Base-by-base conservation (phyloP, 371 early-diverging fungal species). In the Mucor sp. region DNA sequence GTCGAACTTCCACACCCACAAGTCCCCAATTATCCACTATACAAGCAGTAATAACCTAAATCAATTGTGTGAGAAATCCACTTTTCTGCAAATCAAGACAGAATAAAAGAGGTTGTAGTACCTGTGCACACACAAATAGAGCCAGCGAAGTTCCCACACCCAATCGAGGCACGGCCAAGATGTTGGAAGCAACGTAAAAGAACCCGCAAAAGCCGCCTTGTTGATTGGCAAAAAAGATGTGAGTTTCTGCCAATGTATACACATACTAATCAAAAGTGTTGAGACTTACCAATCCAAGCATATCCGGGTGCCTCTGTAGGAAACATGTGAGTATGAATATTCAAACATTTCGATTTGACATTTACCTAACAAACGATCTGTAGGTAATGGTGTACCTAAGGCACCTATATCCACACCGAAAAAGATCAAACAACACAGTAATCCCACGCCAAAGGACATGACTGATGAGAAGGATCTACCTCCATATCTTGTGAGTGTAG, bases 1-100 rank as follows among this genome's bases (percentile, higher is more conserved):
- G 65, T 21, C 82, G 72, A 48, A 75, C 67, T 30, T 63, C 63
- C 23, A 81, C 69, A 6, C 79, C 86, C 25, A 82, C 70, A 35
- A 84, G 32, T 7, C 74, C 71, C 67, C 79, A 85, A 55, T 82
- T 68, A 68, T 85, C 83, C 44, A 84, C 77, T 19, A 85, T 32
- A 64, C 84, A 83, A n/a, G 84, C 81, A 55, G 72, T 74, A 17
- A 81, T 74, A 6, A 75, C 64, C 70, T 77, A 59, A 4, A 32
- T 37, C 17, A 25, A 43, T 6, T 61, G 7, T 9, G 53, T 25
- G 15, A 25, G 23, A 14, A 25, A 27, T 23, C 4, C 6, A 53
- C 11, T 21, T 21, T 21, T 53, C 25, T 53, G 27, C 53, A 21
- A 53, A 23, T 4, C 15, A n/a, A 23, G 27, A 14, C 9, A 15